Percentiles rank a stretch among this genome's conserved stretches.
Evolutionary conservation across 2,329 filamentous ascomycete species (phyloP).

Genomic region (Penicillium sp.): DNA sequence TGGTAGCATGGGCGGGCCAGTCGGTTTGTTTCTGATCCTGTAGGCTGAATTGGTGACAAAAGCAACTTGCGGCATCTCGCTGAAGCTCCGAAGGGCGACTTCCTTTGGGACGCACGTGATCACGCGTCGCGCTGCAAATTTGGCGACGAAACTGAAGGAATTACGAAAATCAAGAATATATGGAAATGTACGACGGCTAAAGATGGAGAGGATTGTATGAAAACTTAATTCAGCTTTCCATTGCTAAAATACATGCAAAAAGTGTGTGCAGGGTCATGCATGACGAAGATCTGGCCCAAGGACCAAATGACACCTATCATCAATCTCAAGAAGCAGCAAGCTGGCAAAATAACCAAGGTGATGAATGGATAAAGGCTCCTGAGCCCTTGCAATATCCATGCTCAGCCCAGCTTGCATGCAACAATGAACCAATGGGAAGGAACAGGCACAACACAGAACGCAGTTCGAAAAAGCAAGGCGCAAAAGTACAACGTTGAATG

Average conservation of each 20-base stretch:
- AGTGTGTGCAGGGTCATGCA: conserved; percentile 8
- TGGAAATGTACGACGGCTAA: not conserved
- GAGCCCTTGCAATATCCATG: not conserved
- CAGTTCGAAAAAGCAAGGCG: conserved; percentile 4
- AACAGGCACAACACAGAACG: conserved; percentile 2
- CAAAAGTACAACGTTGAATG: conserved; percentile 11
- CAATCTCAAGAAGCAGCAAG: conserved; percentile 1
- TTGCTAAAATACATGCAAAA: conserved; percentile 17
- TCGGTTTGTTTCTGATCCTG: not conserved
- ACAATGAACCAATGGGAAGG: not conserved
- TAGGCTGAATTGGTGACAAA: not conserved
- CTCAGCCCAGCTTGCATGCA: not conserved
- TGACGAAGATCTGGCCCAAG: not conserved
- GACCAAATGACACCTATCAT: not conserved
- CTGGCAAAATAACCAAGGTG: not conserved
- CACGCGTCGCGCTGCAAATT: conserved; percentile 12
- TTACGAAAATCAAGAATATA: not conserved
- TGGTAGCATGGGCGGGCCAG: conserved; percentile 23
- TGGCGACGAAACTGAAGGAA: not conserved
- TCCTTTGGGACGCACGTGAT: conserved; percentile 13
- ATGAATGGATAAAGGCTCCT: not conserved
- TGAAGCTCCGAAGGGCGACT: conserved; percentile 4
- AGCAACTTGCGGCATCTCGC: conserved; percentile 1
- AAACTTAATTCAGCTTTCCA: conserved; percentile 9
- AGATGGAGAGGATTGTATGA: not conserved